Base-by-base conservation (phyloP, 1,284 basidiomycete genomes). In the Cutaneotrichosporon cyanovorans region DNA sequence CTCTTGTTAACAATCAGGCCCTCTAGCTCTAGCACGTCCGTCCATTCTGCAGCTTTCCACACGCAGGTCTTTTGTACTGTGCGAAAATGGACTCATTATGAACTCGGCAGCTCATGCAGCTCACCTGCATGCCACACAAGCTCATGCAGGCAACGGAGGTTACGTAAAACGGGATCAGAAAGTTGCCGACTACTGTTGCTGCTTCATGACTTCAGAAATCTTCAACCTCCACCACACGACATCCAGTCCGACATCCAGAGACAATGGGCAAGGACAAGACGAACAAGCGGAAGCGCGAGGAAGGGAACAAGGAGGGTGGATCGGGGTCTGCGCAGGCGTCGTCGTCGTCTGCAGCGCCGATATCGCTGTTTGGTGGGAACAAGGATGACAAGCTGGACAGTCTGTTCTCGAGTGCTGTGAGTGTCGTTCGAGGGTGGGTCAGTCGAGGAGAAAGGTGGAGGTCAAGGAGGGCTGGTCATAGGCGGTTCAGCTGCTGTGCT, bases 321-420 rank as follows among this genome's bases (percentile, higher is more conserved):
- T n/a, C n/a, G n/a, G 40, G 42, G 7, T n/a, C n/a, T n/a, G 43
- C 42, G 14, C 48, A 37, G 11, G 28, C 35, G 5, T 32, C 36
- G 14, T 31, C 43, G 7, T 35, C 41, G 2, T 35, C 46, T 6
- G 37, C 40, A 9, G 18, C 53, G 20, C 41, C 57, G 5, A 56
- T 59, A 48, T 61, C 60, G 40, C 55, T 68, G 36, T 62, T 65
- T 35, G 55, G 58, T 20, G 59, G 38, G 15, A 45, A 53, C 36
- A 58, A 60, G 37, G 68, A 71, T 45, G 33, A 60, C 2, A 67
- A 65, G 19, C 58, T 74, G 35, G 69, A 72, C 48, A 66, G 62
- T 49, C 40, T 75, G 18, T 75, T 75, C 60, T 61, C 63, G 28
- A 67, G 69, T 42, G 64, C 64, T 33, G 73, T 74, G 44, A 58